Base-by-base conservation (phyloP, 768 basidiomycete genomes). In the Leccinum subgranulosum region DNA sequence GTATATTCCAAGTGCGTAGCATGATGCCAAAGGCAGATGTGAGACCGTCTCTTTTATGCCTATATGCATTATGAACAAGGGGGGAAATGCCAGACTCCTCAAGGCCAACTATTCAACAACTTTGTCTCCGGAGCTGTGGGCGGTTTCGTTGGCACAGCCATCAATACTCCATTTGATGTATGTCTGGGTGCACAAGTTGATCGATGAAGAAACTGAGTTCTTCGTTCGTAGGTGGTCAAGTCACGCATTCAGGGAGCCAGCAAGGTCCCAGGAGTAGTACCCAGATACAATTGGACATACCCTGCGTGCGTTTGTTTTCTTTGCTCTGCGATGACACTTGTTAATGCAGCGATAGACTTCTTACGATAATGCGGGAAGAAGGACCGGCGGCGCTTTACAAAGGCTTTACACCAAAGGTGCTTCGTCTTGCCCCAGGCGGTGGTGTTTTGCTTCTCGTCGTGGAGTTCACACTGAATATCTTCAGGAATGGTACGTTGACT, bases 201-300 rank as follows among this genome's bases (percentile, higher is more conserved):
- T 47, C 8, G 28, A 51, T 29, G 19, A 34, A 31, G 14, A 29
- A 45, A 7, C 36, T 47, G 17, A 64, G 12, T 51, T 14, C 3
- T 31, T 51, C 55, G 29, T 58, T 39, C 25, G 23, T 64, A 96
- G 89, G 94, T 98, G 60, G 91, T 97, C 59, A 98, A 98, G 75
- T 94, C 94, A 15, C 89, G 96, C 48, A 94, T 98, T 39, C 97
- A 99, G 75, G 86, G 90, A 46, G 74, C 83, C 19, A 76, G 77
- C 43, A 84, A 79, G 61, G 66, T 79, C 28, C 82, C 88, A 0
- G 92, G 92, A 15, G 84, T 85, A n/a, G 73, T 73, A 1, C 89
- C 90, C 19, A 95, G 94, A 68, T 94, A 95, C 75, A 90, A 90
- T 74, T 97, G 95, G 95, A 88, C 95, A 54, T 94, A 95, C 76